A percentile compares a stretch with the other conserved stretches of the same genome.
Conservation (phyloP, 1,139 yeast genomes). For the Maudiozyma humilis region DNA sequence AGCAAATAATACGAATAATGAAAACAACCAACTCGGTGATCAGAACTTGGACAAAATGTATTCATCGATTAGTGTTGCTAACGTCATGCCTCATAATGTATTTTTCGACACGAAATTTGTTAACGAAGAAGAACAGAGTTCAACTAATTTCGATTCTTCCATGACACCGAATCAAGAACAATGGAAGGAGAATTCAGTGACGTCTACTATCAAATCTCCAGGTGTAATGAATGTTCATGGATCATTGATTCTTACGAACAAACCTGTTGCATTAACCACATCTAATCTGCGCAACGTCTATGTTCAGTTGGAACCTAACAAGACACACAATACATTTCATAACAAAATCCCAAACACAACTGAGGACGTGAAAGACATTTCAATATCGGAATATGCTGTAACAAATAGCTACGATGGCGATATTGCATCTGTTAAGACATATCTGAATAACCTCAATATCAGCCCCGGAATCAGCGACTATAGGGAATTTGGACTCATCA, state of each 20-base stretch:
- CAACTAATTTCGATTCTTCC: neutral
- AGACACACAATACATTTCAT: conserved; percentile 7
- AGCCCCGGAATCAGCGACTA: conserved; percentile 54
- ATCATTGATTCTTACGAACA: conserved; percentile 30
- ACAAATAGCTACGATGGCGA: conserved; percentile 57
- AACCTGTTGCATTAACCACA: conserved; percentile 45
- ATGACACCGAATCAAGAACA: neutral
- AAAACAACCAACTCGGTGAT: neutral
- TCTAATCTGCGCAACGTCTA: conserved; percentile 53
- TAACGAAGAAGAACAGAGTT: conserved; percentile 6
- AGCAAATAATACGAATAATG: neutral
- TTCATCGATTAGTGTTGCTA: conserved; percentile 28
- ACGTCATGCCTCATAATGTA: conserved; percentile 51
- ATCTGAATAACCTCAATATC: conserved; percentile 45
- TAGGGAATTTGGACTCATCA: conserved; percentile 54
- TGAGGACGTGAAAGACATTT: conserved; percentile 1
- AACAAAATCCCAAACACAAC: neutral
- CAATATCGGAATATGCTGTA: conserved; percentile 17
- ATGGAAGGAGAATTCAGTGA: neutral
- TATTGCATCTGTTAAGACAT: conserved; percentile 54
- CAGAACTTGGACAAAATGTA: conserved; percentile 23
- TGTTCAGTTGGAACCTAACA: conserved; percentile 45
- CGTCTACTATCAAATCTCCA: conserved; percentile 1
- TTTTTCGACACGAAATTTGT: conserved; percentile 48
- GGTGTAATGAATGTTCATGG: conserved; percentile 21